Evolutionary conservation across 768 basidiomycete species (phyloP), one percentile per base, ranked within the genome.

Genomic region (Lentinula boryana): DNA sequence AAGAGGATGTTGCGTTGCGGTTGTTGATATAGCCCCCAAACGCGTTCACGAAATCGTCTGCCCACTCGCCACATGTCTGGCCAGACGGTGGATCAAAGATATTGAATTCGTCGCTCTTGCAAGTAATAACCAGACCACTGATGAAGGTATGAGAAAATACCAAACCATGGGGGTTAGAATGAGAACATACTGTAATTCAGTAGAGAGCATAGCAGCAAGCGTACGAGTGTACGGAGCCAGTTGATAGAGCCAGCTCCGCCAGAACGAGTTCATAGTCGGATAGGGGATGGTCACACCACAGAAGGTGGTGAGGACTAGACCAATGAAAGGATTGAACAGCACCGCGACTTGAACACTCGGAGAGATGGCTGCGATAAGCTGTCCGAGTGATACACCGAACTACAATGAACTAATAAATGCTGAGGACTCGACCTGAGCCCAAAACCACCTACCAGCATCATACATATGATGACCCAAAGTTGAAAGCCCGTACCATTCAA

Each of bases 221-320:
- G 84, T 76, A 23, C 89, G 82, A 0, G 88, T 91, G 70, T 85
- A 90, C 0, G 91, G 91, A 49, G 77, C 75, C 7, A 89, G 73
- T 63, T 85, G 78, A 71, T 93, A 93, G 15, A 93, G 71, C 90
- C 91, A 93, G n/a, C 77, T 78, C 63, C 81, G 75, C 88, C 88
- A 91, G 78, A 91, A 91, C 32, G 70, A 68, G 9, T 79, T 78
- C 70, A 92, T 71, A 4, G 78, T 79, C 0, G 85, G 82, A 60
- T 81, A 87, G 0, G 89, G 89, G 58, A 92, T 83, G 1, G 88
- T 87, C 15, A 92, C 89, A 68, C 92, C 92, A 65, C 89, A 91
- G 81, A 93, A 93, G 15, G 85, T 80, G 4, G 82, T 73, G 55
- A 92, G 81, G 41, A 88, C 75, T 35, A 87, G 70, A 46, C 80